phyloP scores from a whole-genome alignment of 305 asterid genomes.

The Solanum chacoense region DNA sequence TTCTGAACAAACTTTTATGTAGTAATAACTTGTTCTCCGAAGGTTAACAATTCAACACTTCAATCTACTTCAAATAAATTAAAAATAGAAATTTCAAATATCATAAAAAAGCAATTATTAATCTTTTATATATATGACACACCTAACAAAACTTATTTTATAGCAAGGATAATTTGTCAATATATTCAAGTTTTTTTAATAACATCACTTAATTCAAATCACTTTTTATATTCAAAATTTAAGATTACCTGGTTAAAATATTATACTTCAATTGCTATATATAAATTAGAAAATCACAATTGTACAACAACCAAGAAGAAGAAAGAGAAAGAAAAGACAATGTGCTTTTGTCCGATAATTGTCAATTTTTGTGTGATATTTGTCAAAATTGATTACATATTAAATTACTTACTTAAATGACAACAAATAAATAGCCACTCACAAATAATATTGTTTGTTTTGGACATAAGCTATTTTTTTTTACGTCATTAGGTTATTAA shows the following conservation, averaged over 20 bases:
- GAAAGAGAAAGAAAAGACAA: not conserved
- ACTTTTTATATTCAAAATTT: not conserved
- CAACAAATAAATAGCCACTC: not conserved
- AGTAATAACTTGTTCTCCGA: not conserved
- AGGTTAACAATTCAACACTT: not conserved
- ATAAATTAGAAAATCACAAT: no score
- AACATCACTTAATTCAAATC: not conserved
- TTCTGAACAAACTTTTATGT: not conserved
- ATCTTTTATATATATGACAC: no score
- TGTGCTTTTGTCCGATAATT: not conserved
- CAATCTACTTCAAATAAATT: no score
- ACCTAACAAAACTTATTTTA: no score
- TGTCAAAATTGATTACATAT: not conserved
- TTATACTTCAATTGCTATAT: not conserved
- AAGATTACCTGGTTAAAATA: not conserved
- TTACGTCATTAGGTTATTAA: not conserved
- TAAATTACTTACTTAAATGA: no score
- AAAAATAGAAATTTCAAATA: no score
- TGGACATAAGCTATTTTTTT: not conserved
- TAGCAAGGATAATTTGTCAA: not conserved
- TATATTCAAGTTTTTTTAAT: no score
- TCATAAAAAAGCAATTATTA: not conserved
- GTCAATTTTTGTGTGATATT: not conserved
- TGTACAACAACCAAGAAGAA: not conserved
- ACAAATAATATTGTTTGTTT: not conserved